Conservation (phyloP, 1,284 basidiomycete genomes). For the Salmacisia buchloeana region DNA sequence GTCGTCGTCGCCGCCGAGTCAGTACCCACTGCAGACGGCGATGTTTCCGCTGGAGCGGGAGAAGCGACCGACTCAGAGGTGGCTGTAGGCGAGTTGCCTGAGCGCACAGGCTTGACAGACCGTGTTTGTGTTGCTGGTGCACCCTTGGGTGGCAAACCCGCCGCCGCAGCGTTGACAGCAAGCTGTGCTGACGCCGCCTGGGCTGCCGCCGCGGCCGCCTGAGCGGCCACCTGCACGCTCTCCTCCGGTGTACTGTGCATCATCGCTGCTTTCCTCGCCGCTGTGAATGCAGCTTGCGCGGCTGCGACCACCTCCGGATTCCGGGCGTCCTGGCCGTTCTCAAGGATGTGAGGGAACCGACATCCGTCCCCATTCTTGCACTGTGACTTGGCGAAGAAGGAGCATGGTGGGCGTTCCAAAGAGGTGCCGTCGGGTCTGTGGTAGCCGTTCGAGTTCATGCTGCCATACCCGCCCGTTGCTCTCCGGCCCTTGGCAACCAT, state of each 20-base stretch:
- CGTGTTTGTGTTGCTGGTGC: background rate
- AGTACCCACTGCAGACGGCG: background rate
- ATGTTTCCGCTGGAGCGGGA: background rate
- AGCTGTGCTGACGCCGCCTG: background rate
- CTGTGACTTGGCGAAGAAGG: constrained; percentile 42
- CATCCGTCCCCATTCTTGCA: constrained; percentile 48
- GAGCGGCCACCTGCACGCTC: constrained; percentile 6
- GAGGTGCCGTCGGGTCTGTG: no score
- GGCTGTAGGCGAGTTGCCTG: background rate
- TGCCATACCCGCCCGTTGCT: constrained; percentile 12
- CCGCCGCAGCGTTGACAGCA: background rate
- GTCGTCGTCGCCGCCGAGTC: background rate
- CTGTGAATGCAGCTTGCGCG: constrained; percentile 7
- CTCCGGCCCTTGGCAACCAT: constrained; percentile 14
- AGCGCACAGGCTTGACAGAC: background rate
- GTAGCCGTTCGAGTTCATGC: constrained; percentile 17
- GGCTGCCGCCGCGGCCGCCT: background rate
- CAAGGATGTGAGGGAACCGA: constrained; percentile 47
- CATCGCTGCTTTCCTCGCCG: constrained; percentile 2
- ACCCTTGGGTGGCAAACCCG: background rate
- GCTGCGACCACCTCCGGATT: constrained; percentile 7
- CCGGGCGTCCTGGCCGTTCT: constrained; percentile 46
- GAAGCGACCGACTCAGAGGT: background rate
- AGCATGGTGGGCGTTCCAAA: constrained; percentile 44
- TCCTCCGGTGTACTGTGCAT: constrained; percentile 8